phyloP scores from a whole-genome alignment of 2,329 filamentous ascomycete species.

The Fusarium marasasianum region DNA sequence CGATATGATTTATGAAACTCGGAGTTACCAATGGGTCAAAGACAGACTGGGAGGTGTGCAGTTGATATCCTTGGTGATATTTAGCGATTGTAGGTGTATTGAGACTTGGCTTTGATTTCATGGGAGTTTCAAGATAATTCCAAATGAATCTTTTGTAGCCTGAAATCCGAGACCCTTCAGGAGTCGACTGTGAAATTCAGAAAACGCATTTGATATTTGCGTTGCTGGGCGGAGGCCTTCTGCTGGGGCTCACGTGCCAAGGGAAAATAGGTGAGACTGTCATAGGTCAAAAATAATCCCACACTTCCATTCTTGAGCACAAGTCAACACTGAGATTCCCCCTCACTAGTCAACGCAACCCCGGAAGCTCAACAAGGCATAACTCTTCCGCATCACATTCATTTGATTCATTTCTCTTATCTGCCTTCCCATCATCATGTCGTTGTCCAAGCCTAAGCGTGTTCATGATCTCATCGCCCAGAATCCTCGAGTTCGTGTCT shows the following conservation, averaged over 20 bases:
- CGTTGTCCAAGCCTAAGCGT: not conserved
- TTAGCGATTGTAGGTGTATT: not conserved
- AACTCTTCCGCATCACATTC: not conserved
- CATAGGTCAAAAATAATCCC: not conserved
- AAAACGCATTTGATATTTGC: not conserved
- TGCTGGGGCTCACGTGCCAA: slow-evolving; percentile 17
- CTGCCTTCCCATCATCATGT: not conserved
- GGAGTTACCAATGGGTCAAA: not conserved
- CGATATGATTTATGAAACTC: not conserved
- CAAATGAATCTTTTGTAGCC: not conserved
- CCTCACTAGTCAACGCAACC: not conserved
- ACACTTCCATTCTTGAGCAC: not conserved
- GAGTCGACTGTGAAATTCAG: not conserved
- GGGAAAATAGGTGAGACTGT: slow-evolving; percentile 2
- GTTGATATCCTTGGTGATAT: not conserved
- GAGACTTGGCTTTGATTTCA: not conserved
- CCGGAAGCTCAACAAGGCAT: not conserved
- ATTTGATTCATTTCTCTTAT: not conserved
- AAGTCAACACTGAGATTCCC: not conserved
- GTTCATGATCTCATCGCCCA: slow-evolving; percentile 36
- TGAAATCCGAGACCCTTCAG: too few species aligned
- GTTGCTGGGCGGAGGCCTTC: not conserved
- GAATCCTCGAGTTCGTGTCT: slow-evolving; percentile 39
- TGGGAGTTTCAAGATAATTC: not conserved
- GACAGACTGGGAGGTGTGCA: too few species aligned